Evolutionary conservation across 805 yeast genomes (phyloP).

Genomic region (Metschnikowia arizonensis): DNA sequence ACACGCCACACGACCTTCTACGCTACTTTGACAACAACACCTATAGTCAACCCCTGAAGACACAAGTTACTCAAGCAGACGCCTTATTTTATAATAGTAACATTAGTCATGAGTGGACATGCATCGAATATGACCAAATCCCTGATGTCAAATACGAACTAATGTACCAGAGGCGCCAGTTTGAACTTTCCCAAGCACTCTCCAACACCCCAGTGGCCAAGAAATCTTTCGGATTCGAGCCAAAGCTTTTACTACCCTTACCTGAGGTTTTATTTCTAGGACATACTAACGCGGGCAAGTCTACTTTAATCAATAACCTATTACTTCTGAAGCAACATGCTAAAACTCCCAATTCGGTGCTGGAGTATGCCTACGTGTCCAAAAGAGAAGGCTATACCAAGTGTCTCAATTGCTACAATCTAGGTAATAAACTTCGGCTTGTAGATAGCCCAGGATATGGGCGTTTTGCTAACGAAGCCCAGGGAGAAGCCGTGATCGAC

Average conservation of each 20-base stretch:
- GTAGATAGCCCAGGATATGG: conserved; percentile 95
- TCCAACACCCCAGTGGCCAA: background rate
- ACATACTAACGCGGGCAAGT: conserved; percentile 82
- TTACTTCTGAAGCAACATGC: conserved; percentile 38
- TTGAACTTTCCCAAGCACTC: conserved; percentile 18
- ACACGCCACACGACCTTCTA: conserved; percentile 14
- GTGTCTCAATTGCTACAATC: conserved; percentile 66
- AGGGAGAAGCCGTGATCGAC: conserved; percentile 65
- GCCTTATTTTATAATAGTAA: conserved; percentile 42
- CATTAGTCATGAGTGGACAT: conserved; percentile 58
- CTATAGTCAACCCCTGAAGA: conserved; percentile 10
- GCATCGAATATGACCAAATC: conserved; percentile 45
- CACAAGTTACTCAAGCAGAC: conserved; percentile 22
- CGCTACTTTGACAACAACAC: conserved; percentile 9
- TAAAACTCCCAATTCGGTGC: conserved; percentile 21
- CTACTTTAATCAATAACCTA: conserved; percentile 65
- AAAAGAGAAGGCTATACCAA: conserved; percentile 54
- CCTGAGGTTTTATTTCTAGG: conserved; percentile 82
- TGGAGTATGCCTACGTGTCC: conserved; percentile 51
- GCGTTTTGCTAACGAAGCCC: conserved; percentile 54
- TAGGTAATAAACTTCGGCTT: conserved; percentile 59
- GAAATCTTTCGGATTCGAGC: conserved; percentile 27
- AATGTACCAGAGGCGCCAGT: conserved; percentile 15
- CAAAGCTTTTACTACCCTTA: conserved; percentile 30
- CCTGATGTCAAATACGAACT: conserved; percentile 49